These are phyloP conservation scores for Thraustochytrium sp. DNA, from an alignment of 352 stramenopile species.

Conservation along the genomic window DNA sequence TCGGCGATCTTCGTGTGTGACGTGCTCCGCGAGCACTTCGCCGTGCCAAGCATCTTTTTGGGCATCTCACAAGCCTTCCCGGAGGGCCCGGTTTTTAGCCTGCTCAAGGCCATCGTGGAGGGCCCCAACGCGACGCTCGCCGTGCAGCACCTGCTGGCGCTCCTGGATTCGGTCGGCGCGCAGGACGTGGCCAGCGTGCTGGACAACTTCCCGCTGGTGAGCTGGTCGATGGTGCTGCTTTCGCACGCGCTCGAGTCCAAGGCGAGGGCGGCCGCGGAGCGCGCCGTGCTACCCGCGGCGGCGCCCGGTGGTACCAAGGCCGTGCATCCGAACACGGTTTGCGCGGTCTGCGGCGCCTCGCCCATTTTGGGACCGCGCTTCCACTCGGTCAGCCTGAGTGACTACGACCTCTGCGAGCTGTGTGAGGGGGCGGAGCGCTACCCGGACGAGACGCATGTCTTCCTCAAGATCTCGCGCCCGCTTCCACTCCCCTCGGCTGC, in stretches of 20 bases:
- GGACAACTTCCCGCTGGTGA: not conserved
- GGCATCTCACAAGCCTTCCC: conserved; percentile 8
- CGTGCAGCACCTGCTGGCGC: not conserved
- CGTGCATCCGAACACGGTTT: conserved; percentile 16
- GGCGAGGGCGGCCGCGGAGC: not conserved
- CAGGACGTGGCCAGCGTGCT: not conserved
- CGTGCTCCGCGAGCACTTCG: conserved; percentile 29
- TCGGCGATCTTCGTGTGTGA: conserved; percentile 25
- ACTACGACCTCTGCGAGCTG: conserved; percentile 42
- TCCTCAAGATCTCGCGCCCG: conserved; percentile 42
- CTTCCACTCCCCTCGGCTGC: conserved; percentile 8
- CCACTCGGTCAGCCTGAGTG: conserved; percentile 12
- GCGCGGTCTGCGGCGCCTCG: not conserved
- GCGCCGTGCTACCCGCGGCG: not conserved
- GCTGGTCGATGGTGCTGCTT: conserved; percentile 30
- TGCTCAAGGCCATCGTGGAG: conserved; percentile 43
- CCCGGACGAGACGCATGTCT: conserved; percentile 13
- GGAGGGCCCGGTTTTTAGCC: conserved; percentile 21
- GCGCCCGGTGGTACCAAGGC: not conserved
- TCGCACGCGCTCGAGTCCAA: conserved; percentile 41
- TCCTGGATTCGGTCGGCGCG: not conserved
- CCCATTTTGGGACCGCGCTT: conserved; percentile 24
- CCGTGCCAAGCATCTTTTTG: not conserved
- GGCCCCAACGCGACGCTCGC: conserved; percentile 35
- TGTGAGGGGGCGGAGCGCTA: conserved; percentile 33